phyloP scores from a whole-genome alignment of 495 filamentous ascomycete genomes.

The Talaromyces stipitatus region DNA sequence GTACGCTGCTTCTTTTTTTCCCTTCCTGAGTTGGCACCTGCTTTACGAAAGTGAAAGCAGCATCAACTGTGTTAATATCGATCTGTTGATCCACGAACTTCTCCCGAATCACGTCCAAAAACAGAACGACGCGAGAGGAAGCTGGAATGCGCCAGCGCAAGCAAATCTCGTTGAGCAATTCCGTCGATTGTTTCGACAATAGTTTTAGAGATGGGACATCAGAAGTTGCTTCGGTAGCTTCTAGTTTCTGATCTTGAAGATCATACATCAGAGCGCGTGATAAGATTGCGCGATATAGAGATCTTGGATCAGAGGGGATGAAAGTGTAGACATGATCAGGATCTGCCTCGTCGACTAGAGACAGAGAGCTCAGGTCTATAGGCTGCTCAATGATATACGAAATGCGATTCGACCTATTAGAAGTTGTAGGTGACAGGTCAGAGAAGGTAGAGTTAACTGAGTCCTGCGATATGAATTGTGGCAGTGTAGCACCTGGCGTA shows the following conservation, averaged over 20 bases:
- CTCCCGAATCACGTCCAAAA: slow-evolving; percentile 75
- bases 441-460: slow-evolving; percentile 44
- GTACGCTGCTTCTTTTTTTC: slow-evolving; percentile 42
- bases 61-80: slow-evolving; percentile 69
- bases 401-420: slow-evolving; percentile 34
- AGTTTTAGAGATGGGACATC: slow-evolving; percentile 52
- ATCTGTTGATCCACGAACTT: slow-evolving; percentile 87
- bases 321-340: slow-evolving; percentile 65
- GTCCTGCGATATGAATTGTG: slow-evolving; percentile 41
- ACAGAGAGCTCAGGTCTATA: slow-evolving; percentile 66
- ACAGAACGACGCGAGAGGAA: slow-evolving; percentile 70
- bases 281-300: slow-evolving; percentile 71
- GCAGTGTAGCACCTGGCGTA: slow-evolving; percentile 39
- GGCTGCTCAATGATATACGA: slow-evolving; percentile 71
- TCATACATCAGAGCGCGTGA: slow-evolving; percentile 66
- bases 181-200: slow-evolving; percentile 73
- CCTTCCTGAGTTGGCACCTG: slow-evolving; percentile 48
- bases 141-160: slow-evolving; percentile 86
- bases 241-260: slow-evolving; percentile 47
- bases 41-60: slow-evolving; percentile 75
- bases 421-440: slow-evolving; percentile 51
- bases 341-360: slow-evolving; percentile 46
- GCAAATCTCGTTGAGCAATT: slow-evolving; percentile 77
- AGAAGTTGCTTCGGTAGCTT: slow-evolving; percentile 43
- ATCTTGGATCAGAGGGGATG: slow-evolving; percentile 78